Base-by-base conservation (phyloP, 768 basidiomycete genomes). In the Rhodotorula kratochvilovae region DNA sequence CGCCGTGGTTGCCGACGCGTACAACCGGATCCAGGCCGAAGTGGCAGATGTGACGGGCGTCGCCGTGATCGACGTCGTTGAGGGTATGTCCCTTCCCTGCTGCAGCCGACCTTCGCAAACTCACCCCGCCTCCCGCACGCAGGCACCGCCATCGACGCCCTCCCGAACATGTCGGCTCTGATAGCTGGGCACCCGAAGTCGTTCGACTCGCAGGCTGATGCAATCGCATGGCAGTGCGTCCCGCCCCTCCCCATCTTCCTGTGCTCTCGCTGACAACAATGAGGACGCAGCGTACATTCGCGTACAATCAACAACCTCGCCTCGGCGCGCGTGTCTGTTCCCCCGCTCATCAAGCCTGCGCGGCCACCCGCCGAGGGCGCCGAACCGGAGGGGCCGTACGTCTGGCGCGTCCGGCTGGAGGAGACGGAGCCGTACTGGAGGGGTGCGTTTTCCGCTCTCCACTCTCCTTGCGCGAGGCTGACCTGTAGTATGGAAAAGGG, bases 201-300 rank as follows among this genome's bases (percentile, higher is more conserved):
- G 0, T 99, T 98, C 79, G 85, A 86, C 63, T 90, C 86, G 55
- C 81, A 89, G 15, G 90, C 94, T 78, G 89, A 89, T 63, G 93
- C 90, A 0, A 87, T 99, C 53, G 88, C 91, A 70, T 99, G 96
- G 96, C 95, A 98, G 93, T 97, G 81, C 78, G 93, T 84, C 17
- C 35, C 33, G 42, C 53, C 27, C 55, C 54, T 21, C 60, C 33
- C 48, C 43, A 25, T 61, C 61, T 19, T 33, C 56, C 29, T 61
- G 43, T 27, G 39, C 36, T 58, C 55, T 19, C 54, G 19, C 16
- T 67, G 23, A 25, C 3, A 21, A 13, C 23, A 8, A 16, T 17
- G n/a, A 12, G 8, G 29, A 16, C 13, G n/a, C 72, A 96, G 95
- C 78, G 80, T 96, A 36, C 83, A 83, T 16, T 92, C 90, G 1